Evolutionary conservation across 2,329 filamentous ascomycete species (phyloP), one percentile per base, ranked within the genome.

Genomic region (Penicillium sclerotiorum): DNA sequence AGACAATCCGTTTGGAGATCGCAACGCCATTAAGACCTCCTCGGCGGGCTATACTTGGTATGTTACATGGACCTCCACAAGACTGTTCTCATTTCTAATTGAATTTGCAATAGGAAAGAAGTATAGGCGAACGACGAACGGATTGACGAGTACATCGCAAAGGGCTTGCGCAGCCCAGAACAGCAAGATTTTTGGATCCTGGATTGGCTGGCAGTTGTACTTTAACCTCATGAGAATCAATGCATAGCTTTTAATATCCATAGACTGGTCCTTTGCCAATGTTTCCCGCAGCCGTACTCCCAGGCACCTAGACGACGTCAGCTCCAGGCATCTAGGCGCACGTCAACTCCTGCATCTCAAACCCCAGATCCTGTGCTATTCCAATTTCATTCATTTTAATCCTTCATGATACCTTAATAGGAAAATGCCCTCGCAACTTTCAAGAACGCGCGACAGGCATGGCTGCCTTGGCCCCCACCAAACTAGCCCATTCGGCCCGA

Each of bases 1-100:
- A n/a, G 82, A 94, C 56, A 84, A 95, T 65, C 91, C 91, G 0
- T 96, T 96, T 68, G 89, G 88, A 4, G 90, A 96, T 67, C 82
- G 82, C 35, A 92, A 95, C 66, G 88, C 85, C 12, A 71, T 74
- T 30, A 56, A 56, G 18, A 70, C 70, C 68, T 28, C 70, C 71
- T 42, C 65, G 58, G 21, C 60, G 6, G 65, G 64, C 35, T 66
- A 62, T 41, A 67, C 64, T 15, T 73, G 69, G 71, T 73, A 66
- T 40, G 67, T 60, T 7, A 17, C 15, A 12, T 20, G 4, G 7
- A 38, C n/a, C 2, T 22, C 33, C 12, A 30, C 13, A 18, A 11
- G 8, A 15, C 15, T 32, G 4, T n/a, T 20, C 3, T 13, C 9
- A 33, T 17, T 28, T 13, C 13, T 35, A 17, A 32, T 53, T 67